A percentile compares a stretch with the other conserved stretches of the same genome.
phyloP scores from a whole-genome alignment of 1,284 basidiomycete genomes.

The Phellopilus nigrolimitatus region DNA sequence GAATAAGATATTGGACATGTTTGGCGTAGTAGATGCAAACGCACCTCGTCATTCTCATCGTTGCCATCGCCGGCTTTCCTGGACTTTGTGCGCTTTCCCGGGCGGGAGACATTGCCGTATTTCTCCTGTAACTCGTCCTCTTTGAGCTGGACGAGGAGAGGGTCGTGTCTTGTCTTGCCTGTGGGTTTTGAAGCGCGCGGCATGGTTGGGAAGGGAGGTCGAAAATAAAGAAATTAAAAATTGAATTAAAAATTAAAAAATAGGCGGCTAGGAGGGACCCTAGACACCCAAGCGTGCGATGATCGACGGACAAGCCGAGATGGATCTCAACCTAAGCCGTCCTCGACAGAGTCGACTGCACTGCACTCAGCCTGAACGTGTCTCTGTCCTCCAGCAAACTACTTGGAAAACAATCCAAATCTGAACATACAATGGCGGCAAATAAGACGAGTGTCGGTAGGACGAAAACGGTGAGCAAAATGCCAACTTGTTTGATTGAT shows the following conservation, averaged over 20 bases:
- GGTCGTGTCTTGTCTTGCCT: slow-evolving; percentile 71
- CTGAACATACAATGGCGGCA: too few species aligned
- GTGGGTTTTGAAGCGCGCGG: slow-evolving; percentile 52
- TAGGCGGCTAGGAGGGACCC: neutral
- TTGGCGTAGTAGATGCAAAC: slow-evolving; percentile 17
- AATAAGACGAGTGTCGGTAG: too few species aligned
- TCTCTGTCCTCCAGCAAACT: too few species aligned
- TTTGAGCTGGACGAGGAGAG: slow-evolving; percentile 76
- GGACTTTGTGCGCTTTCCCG: slow-evolving; percentile 67
- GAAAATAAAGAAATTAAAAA: neutral
- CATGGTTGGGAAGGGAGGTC: slow-evolving; percentile 37
- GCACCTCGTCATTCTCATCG: slow-evolving; percentile 55
- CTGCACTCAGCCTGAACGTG: too few species aligned
- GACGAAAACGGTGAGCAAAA: too few species aligned
- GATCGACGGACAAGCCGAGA: too few species aligned
- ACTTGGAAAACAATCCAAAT: too few species aligned
- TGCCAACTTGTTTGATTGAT: too few species aligned
- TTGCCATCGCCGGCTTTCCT: slow-evolving; percentile 41
- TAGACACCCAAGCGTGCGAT: neutral
- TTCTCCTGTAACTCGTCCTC: slow-evolving; percentile 71
- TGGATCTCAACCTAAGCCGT: too few species aligned
- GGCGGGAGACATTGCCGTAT: slow-evolving; percentile 73
- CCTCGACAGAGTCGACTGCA: too few species aligned
- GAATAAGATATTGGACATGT: neutral
- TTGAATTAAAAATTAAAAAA: neutral